phyloP scores from a whole-genome alignment of 768 basidiomycete genomes.

The Terana coerulea region DNA sequence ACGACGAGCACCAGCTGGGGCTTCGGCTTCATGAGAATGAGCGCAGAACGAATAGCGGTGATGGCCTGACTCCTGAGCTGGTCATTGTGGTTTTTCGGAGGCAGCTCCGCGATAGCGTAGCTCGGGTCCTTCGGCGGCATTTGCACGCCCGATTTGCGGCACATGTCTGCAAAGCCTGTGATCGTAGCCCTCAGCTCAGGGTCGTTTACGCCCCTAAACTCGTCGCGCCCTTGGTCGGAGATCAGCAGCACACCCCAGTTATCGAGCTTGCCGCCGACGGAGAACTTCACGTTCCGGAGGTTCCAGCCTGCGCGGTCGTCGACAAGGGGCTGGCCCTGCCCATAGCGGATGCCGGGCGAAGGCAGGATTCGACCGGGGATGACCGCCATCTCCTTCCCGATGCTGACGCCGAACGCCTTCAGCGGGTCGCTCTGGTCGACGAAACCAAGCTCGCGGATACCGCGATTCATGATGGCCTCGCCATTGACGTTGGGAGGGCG shows the following conservation, averaged over 20 bases:
- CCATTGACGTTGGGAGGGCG: constrained; percentile 48
- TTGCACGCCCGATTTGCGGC: constrained; percentile 57
- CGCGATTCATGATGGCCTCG: constrained; percentile 38
- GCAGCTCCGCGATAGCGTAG: constrained; percentile 41
- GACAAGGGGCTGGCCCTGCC: constrained; percentile 28
- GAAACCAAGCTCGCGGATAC: constrained; percentile 42
- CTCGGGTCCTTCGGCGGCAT: constrained; percentile 37
- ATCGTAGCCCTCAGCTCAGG: constrained; percentile 45
- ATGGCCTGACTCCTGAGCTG: constrained; percentile 53
- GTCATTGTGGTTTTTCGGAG: constrained; percentile 48
- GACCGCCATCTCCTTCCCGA: constrained; percentile 49
- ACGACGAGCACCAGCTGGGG: constrained; percentile 44
- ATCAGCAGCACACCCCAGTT: constrained; percentile 73
- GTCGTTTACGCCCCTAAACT: constrained; percentile 55
- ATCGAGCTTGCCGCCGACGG: constrained; percentile 48
- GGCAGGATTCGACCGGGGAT: constrained; percentile 51
- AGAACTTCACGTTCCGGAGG: constrained; percentile 56
- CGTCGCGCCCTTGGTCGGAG: constrained; percentile 56
- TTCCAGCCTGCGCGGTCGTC: constrained; percentile 53
- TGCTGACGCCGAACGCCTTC: constrained; percentile 39
- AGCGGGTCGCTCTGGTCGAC: constrained; percentile 30
- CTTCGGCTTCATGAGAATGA: constrained; percentile 39
- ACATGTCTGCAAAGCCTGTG: constrained; percentile 58
- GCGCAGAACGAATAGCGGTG: constrained; percentile 33
- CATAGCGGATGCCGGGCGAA: constrained; percentile 40